Percentiles rank a stretch among this genome's conserved stretches.
phyloP scores from a whole-genome alignment of 2,329 filamentous ascomycete genomes.

The Apiospora kogelbergensis region DNA sequence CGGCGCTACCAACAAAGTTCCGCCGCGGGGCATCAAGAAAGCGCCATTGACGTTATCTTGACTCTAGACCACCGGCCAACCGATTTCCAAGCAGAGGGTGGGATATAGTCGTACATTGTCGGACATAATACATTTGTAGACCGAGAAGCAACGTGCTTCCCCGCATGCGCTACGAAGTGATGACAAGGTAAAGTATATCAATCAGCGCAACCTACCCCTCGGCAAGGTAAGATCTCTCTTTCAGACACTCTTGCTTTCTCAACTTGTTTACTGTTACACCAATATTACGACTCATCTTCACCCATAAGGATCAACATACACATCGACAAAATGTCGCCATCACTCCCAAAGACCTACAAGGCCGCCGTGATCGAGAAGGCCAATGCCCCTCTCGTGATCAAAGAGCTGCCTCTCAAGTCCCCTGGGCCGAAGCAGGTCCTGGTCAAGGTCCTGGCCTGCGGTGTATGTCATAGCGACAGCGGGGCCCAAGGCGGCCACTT shows the following conservation, averaged over 20 bases:
- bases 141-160: no score
- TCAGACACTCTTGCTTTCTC: neutral
- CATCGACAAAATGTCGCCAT: constrained; percentile 26
- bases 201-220: neutral
- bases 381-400: constrained; percentile 53
- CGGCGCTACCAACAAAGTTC: neutral
- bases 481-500: constrained; percentile 47
- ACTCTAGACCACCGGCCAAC: neutral
- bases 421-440: constrained; percentile 62
- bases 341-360: constrained; percentile 65
- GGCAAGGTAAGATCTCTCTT: neutral
- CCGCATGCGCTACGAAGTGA: no score
- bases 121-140: no score
- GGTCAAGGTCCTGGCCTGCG: constrained; percentile 70
- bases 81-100: no score
- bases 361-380: constrained; percentile 59
- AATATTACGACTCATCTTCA: neutral
- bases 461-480: constrained; percentile 67
- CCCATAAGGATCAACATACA: neutral
- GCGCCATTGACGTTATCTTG: neutral
- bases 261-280: neutral
- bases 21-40: neutral
- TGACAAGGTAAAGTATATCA: neutral
- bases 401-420: constrained; percentile 57
- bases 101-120: no score